A percentile compares a stretch with the other conserved stretches of the same genome.
Evolutionary conservation across 306 rosid genomes (phyloP).

Genomic region (Prunus persica): DNA sequence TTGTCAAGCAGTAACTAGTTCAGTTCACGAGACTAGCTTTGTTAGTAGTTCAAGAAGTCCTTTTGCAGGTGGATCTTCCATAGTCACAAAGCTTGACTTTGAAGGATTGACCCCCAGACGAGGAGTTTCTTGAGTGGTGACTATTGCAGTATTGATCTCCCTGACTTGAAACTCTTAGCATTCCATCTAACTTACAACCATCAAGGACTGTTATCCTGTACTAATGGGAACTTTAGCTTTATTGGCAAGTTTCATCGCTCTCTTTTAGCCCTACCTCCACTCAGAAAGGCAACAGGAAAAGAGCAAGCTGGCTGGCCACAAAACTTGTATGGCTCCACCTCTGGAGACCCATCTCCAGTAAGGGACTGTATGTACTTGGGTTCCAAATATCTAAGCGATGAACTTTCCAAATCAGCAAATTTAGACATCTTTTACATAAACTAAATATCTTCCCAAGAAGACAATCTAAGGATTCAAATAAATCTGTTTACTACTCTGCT

Average conservation of each 20-base stretch:
- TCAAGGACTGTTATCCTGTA: not conserved
- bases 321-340: not conserved
- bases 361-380: not conserved
- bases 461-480: not conserved
- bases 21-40: not conserved
- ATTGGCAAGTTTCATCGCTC: not conserved
- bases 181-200: not conserved
- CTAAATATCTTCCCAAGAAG: not conserved
- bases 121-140: not conserved
- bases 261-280: not conserved
- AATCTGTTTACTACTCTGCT: not conserved
- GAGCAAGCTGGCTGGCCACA: not conserved
- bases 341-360: not conserved
- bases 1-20: slow-evolving; percentile 8
- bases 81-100: not conserved
- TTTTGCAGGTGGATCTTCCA: not conserved
- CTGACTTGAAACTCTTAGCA: not conserved
- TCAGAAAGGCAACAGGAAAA: not conserved
- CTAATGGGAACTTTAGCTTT: not conserved
- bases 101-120: not conserved
- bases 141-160: not conserved
- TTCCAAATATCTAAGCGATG: not conserved
- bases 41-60: not conserved
- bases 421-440: not conserved
- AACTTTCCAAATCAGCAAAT: not conserved